Evolutionary conservation across 169 alveolate genomes (phyloP), one percentile per base, ranked within the genome.

Genomic region (Besnoitia besnoiti): DNA sequence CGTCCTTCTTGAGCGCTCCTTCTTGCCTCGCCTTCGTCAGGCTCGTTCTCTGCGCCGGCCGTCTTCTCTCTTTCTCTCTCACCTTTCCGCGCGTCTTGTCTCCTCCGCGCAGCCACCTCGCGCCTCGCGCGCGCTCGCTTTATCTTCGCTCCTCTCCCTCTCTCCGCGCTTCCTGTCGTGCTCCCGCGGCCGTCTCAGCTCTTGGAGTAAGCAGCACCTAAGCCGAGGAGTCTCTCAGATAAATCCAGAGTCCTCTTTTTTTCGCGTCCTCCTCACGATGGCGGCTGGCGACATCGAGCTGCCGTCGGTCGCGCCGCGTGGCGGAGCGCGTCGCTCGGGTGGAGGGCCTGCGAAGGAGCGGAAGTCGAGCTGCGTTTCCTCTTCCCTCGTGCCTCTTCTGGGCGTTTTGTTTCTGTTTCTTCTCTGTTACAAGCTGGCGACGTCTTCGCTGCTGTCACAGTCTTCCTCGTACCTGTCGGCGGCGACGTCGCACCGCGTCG

Each of bases 401-500:
- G 82, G 8, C 44, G 2, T 73, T 2, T n/a, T n/a, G 46, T 73
- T 73, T 37, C n/a, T 73, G 16, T 30, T n/a, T 16, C 82, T 73
- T 14, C 82, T 73, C 47, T 73, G 16, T 42, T 73, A 73, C 46
- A 73, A 73, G 46, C 82, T 73, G 24, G 82, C 47, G 47, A 73
- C 39, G 2, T 73, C 82, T 7, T 35, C 82, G 2, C 46, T 73
- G 24, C 47, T 73, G 24, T 73, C 82, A 2, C 82, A 42, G 27
- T 73, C 82, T 5, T 73, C 82, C 39, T 73, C 82, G 16, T 73
- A 73, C 46, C 82, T 73, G 24, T 73, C 82, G 39, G 82, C 16
- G 27, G 82, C 82, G 27, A 30, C 82, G 8, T 19, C 82, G 39
- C 82, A 73, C 24, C 27, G 59, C 0, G 87, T 24, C 7, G 87